Base-by-base conservation (phyloP, 768 basidiomycete genomes). In the Panaeolus cyanescens region DNA sequence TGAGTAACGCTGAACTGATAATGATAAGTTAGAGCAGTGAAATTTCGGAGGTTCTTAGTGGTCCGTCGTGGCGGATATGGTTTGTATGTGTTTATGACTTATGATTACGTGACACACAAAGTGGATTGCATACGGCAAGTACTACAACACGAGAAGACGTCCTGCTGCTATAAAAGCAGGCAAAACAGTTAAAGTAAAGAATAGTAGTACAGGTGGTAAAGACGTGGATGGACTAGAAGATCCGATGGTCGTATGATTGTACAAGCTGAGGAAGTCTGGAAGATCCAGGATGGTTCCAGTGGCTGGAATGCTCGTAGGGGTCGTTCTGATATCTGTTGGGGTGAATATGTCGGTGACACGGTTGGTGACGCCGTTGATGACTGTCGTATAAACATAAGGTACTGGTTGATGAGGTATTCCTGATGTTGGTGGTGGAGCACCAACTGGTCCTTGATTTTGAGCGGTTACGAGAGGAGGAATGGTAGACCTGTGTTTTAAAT, bases 351-450 rank as follows among this genome's bases (percentile, higher is more conserved):
- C 80, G 6, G 66, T 64, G n/a, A 79, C 25, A 5, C 66, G 70
- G 12, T 60, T 70, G 2, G 76, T 75, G 25, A 72, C 74, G 28
- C 79, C 79, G 56, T 70, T 65, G 28, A 80, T 64, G 34, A 79
- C 74, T 0, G 85, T 86, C 31, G 83, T 85, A 63, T 85, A 85
- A 1, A 70, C 70, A 67, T 76, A 86, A 0, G 82, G 82, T 0
- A 81, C 85, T 30, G 79, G 78, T 2, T 79, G 84, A 5, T 80
- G 79, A 32, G 83, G 75, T 2, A 72, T 67, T 20, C 64, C 71
- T 2, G 70, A 72, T 25, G 73, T 75, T 4, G 81, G 31, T 2
- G 67, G 77, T 22, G 86, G 85, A 64, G 83, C 80, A 6, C 81
- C 89, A 0, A 90, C 88, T 3, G 87, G 85, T 0, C 85, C 86